Evolutionary conservation across 768 basidiomycete genomes (phyloP), one percentile per base, ranked within the genome.

Genomic region (Podaxis rugospora): DNA sequence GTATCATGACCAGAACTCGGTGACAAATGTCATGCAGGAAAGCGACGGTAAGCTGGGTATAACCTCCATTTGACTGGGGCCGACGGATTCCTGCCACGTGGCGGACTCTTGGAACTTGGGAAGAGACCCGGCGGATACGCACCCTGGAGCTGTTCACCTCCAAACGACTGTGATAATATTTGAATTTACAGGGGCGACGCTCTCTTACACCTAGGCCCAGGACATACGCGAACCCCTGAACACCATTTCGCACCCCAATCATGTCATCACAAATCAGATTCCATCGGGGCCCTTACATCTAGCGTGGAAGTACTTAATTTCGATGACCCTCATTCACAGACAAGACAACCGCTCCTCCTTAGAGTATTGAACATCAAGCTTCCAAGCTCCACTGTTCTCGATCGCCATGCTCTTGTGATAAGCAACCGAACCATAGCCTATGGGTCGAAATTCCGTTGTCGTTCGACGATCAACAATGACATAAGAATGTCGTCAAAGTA

Each of bases 401-500:
- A 32, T 5, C 32, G 32, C 32, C 32, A 1, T 32, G 6, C 32
- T 32, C 9, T 5, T 2, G 9, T 7, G 42, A 44, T 44, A 16
- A n/a, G 42, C 42, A n/a, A 16, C 16, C 42, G 1, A 18, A 18
- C 42, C 18, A n/a, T 5, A 18, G 16, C 42, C n/a, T 44, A 44
- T 44, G 5, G 0, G 5, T 18, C 5, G 18, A 44, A 16, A 5
- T 16, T 44, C 18, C 42, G 42, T 9, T 44, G 42, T 6, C 42
- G 16, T 18, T 44, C 42, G 18, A 44, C 16, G 14, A 44, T 44
- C n/a, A 44, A 56, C 5, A 69, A 60, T 27, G 66, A 63, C 42
- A 69, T 54, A 1, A 68, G 14, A 25, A 69, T 56, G 46, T 66
- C 60, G n/a, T 69, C 67, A 23, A 69, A 66, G 36, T 61, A 63